phyloP scores from a whole-genome alignment of 225 moss, liverwort and hornwort species.

The Thuidium tamariscinum region DNA sequence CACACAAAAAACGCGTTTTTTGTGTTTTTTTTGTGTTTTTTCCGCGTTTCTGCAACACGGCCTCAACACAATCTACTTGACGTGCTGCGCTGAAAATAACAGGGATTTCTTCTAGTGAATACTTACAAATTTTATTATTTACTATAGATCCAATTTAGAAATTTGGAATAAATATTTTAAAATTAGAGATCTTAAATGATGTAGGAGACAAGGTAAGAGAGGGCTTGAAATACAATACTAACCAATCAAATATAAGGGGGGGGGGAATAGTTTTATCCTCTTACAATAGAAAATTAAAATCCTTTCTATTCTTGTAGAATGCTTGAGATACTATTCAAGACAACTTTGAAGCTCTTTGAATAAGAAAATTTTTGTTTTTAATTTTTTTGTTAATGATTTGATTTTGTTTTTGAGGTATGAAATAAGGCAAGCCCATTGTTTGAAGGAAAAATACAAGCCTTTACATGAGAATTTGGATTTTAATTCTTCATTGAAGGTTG shows the following conservation, averaged over 20 bases:
- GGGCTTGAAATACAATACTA: too few species aligned
- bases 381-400: background rate
- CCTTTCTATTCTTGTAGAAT: too few species aligned
- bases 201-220: background rate
- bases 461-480: background rate
- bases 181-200: background rate
- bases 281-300: too few species aligned
- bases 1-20: too few species aligned
- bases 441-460: background rate
- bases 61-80: too few species aligned
- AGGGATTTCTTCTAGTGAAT: too few species aligned
- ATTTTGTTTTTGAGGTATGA: background rate
- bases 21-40: too few species aligned
- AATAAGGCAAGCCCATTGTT: background rate
- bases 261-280: too few species aligned
- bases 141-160: background rate
- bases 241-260: too few species aligned
- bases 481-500: background rate
- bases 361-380: background rate
- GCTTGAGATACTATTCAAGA: background rate
- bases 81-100: too few species aligned
- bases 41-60: too few species aligned
- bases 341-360: background rate
- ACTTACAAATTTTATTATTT: too few species aligned
- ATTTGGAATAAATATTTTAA: background rate